Percentiles rank a stretch among this genome's conserved stretches.
Evolutionary conservation across 1,139 yeast species (phyloP).

Genomic region (Geotrichum siamense): DNA sequence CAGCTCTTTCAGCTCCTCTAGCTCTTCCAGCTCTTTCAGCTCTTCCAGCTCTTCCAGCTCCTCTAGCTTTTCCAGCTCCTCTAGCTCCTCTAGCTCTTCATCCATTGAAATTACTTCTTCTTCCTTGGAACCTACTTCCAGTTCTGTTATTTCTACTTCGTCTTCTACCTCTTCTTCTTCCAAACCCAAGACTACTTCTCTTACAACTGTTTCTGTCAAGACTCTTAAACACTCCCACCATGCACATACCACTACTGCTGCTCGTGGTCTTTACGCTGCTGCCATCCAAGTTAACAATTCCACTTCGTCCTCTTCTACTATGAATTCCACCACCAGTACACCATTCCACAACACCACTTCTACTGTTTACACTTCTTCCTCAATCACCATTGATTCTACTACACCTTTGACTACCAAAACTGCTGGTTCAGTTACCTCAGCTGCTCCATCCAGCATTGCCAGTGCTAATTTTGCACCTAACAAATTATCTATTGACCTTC

Average conservation of each 20-base stretch:
- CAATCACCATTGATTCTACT: background rate
- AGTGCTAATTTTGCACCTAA: background rate
- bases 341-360: conserved; percentile 8
- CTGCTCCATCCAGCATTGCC: conserved; percentile 3
- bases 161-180: background rate
- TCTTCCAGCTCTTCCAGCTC: conserved; percentile 9
- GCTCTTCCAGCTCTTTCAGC: conserved; percentile 12
- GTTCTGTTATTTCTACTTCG: conserved; percentile 14
- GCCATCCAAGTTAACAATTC: background rate
- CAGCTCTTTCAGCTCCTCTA: conserved; percentile 13
- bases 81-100: conserved; percentile 12
- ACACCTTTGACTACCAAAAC: background rate
- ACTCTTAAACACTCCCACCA: background rate
- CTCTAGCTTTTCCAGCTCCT: conserved; percentile 17
- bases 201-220: conserved; percentile 11
- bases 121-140: conserved; percentile 16
- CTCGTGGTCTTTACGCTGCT: conserved; percentile 8
- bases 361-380: conserved; percentile 25
- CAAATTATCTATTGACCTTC: no score
- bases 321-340: background rate
- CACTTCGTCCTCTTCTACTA: background rate
- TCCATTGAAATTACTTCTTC: conserved; percentile 5
- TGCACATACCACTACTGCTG: background rate
- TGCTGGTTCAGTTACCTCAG: conserved; percentile 2
- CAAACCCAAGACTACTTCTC: conserved; percentile 4